phyloP scores from a whole-genome alignment of 2,329 filamentous ascomycete species.

The Microcyclospora tardicrescens region DNA sequence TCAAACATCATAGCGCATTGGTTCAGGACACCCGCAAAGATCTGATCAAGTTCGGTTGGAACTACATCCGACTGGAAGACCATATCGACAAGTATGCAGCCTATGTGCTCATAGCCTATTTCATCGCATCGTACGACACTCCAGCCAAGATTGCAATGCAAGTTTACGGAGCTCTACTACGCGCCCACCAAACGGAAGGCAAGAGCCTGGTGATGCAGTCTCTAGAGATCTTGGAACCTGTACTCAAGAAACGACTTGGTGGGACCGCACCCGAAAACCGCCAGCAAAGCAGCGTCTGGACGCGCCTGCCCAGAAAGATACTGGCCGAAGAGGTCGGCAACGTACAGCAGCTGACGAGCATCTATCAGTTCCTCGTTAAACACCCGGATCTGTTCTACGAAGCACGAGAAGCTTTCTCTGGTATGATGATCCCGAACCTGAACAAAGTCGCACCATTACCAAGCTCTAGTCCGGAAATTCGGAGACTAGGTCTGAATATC shows the following conservation, averaged over 20 bases:
- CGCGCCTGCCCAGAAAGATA: constrained; percentile 77
- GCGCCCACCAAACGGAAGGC: constrained; percentile 91
- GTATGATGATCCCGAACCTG: constrained; percentile 76
- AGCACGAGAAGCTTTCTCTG: constrained; percentile 78
- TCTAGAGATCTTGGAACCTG: constrained; percentile 85
- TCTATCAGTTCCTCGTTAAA: constrained; percentile 90
- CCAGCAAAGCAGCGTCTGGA: constrained; percentile 61
- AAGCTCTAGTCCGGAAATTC: constrained; percentile 78
- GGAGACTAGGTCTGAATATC: constrained; percentile 79
- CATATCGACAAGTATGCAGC: constrained; percentile 98
- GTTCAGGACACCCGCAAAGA: constrained; percentile 90
- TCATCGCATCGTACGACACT: constrained; percentile 93
- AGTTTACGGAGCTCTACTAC: constrained; percentile 81
- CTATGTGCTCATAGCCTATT: constrained; percentile 93
- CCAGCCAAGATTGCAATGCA: constrained; percentile 91
- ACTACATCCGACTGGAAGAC: constrained; percentile 94
- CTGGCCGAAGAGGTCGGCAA: constrained; percentile 91
- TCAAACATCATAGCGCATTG: constrained; percentile 85
- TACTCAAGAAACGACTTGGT: constrained; percentile 72
- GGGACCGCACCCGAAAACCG: constrained; percentile 50
- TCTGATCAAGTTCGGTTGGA: constrained; percentile 98
- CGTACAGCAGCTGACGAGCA: constrained; percentile 87
- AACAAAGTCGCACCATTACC: constrained; percentile 75
- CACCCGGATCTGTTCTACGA: constrained; percentile 93
- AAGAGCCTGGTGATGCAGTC: constrained; percentile 86